Base-by-base conservation (phyloP, 768 basidiomycete species). In the Phaeotremella fagi region DNA sequence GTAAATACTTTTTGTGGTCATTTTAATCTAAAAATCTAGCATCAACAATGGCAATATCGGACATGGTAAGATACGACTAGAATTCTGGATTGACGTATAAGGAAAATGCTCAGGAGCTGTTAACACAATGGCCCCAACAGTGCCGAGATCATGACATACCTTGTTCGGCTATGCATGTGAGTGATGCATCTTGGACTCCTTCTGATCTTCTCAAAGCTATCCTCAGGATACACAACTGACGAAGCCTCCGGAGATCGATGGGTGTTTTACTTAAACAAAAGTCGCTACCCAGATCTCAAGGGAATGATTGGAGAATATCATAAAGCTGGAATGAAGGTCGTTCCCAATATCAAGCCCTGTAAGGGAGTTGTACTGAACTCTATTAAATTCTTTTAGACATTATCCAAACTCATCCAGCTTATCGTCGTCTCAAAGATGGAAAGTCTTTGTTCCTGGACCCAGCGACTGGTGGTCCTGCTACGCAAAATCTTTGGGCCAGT, bases 331-430 rank as follows among this genome's bases (percentile, higher is more conserved):
- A 71, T 75, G 51, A 72, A 69, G 63, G 60, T 74, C 44, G 58
- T 59, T 2, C 67, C 72, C 20, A 74, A 74, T 50, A 68, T 70
- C 59, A 71, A 73, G 55, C 70, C 71, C n/a, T n/a, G n/a, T n/a
- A n/a, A n/a, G n/a, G n/a, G n/a, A n/a, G n/a, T n/a, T n/a, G n/a
- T n/a, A n/a, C n/a, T n/a, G n/a, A n/a, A n/a, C n/a, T n/a, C n/a
- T n/a, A n/a, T n/a, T n/a, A n/a, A n/a, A n/a, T n/a, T n/a, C n/a
- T n/a, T n/a, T n/a, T n/a, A 5, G 73, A 71, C 54, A 50, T 71
- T 28, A 59, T 71, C 0, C 45, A 37, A 16, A 57, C 55, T 4
- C 74, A 75, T 45, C 70, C 72, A 0, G 44, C 59, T 35, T 73
- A 62, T 60, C 38, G 57, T 11, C 20, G 48, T 9, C 57, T 75